Conservation (phyloP, 2,329 filamentous ascomycete genomes). For the Podosphaera xanthii region DNA sequence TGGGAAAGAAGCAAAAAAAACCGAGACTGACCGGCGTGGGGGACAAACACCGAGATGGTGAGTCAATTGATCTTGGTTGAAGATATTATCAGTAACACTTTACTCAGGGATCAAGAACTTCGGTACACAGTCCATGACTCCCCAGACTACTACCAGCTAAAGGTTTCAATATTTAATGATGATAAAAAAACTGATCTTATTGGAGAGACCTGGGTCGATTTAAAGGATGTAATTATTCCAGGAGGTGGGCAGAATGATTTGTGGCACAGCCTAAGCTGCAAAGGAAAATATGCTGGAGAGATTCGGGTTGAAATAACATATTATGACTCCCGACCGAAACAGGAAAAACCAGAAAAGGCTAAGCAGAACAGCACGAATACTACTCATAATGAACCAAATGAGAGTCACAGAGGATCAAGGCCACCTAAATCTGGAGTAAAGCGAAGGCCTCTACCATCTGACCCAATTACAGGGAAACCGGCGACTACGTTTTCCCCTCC, state of each 20-base stretch:
- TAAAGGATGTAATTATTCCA: constrained; percentile 56
- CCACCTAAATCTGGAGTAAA: constrained; percentile 44
- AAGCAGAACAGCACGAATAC: constrained; percentile 17
- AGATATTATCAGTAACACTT: background rate
- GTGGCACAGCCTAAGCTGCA: constrained; percentile 75
- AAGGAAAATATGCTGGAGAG: constrained; percentile 88
- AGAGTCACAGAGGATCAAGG: constrained; percentile 19
- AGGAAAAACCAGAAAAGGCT: constrained; percentile 41
- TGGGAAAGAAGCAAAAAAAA: constrained; percentile 95
- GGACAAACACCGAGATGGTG: constrained; percentile 94
- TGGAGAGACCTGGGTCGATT: constrained; percentile 74
- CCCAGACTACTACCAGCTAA: constrained; percentile 85
- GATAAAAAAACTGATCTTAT: constrained; percentile 96
- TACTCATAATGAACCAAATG: constrained; percentile 14
- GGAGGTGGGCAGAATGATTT: constrained; percentile 86
- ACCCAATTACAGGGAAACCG: constrained; percentile 33
- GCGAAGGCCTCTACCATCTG: constrained; percentile 60
- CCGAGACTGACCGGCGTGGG: constrained; percentile 75
- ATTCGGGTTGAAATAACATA: constrained; percentile 88
- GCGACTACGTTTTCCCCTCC: constrained; percentile 15
- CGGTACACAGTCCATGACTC: constrained; percentile 93
- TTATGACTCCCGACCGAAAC: constrained; percentile 73
- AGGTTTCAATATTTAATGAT: constrained; percentile 91
- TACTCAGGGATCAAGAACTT: constrained; percentile 75
- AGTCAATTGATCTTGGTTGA: constrained; percentile 14